These are phyloP conservation scores for Fusarium acutatum DNA, from an alignment of 2,329 filamentous ascomycete species.

Conservation along the genomic window DNA sequence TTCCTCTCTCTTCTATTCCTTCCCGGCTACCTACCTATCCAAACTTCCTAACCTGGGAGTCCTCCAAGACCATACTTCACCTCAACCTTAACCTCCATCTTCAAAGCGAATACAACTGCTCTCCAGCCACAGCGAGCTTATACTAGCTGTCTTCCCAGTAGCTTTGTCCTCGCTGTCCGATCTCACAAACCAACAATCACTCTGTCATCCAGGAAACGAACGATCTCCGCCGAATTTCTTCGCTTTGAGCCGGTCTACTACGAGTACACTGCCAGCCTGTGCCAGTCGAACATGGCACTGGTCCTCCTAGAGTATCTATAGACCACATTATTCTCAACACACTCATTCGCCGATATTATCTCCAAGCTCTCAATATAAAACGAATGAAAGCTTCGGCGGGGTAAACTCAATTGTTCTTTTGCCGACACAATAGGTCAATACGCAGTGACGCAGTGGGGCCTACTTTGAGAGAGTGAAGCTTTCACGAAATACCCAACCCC, in stretches of 20 bases:
- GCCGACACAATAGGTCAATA: slow-evolving; percentile 5
- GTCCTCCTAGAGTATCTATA: slow-evolving; percentile 18
- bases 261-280: slow-evolving; percentile 12
- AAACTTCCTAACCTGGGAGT: slow-evolving; percentile 7
- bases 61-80: slow-evolving; percentile 1
- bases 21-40: slow-evolving; percentile 3
- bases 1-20: slow-evolving; percentile 13
- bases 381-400: slow-evolving; percentile 1
- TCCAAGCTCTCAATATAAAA: background rate
- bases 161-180: slow-evolving; percentile 1
- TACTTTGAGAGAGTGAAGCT: slow-evolving; percentile 8
- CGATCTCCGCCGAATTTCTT: slow-evolving; percentile 14
- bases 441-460: slow-evolving; percentile 3
- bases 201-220: background rate
- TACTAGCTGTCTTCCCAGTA: background rate
- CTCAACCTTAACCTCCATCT: slow-evolving; percentile 12
- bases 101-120: slow-evolving; percentile 15
- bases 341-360: slow-evolving; percentile 2
- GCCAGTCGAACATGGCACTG: slow-evolving; percentile 40
- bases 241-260: slow-evolving; percentile 18
- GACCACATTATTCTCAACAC: slow-evolving; percentile 29
- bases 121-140: slow-evolving; percentile 7
- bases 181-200: slow-evolving; percentile 1
- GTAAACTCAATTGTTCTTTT: slow-evolving; percentile 16
- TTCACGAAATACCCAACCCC: background rate